These are phyloP conservation scores for Allium cepa DNA, from an alignment of 106 monocot genomes.

Conservation along the genomic window DNA sequence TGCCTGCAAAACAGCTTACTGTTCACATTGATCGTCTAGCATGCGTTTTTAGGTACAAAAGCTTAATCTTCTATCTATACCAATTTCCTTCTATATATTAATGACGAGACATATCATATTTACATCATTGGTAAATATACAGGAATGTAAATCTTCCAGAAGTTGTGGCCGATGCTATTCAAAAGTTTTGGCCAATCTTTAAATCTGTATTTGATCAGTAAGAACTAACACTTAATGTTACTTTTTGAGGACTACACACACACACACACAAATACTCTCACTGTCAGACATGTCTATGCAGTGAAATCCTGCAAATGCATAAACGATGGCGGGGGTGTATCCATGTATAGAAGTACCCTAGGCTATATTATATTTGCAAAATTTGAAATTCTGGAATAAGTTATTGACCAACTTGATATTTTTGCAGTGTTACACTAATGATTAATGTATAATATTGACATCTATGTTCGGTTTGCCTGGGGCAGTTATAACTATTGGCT, in stretches of 20 bases:
- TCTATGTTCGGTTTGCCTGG: too few relatives aligned
- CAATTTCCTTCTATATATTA: not conserved
- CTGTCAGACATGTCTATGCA: not conserved
- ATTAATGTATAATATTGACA: too few relatives aligned
- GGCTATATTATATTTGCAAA: too few relatives aligned
- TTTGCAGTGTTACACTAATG: too few relatives aligned
- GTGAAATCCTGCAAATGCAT: not conserved
- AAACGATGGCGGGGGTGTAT: not conserved
- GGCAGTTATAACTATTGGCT: too few relatives aligned
- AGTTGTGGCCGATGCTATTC: slow-evolving; percentile 72
- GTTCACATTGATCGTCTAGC: slow-evolving; percentile 86
- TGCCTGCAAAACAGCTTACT: slow-evolving; percentile 70
- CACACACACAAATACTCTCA: not conserved
- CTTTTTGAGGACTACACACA: not conserved
- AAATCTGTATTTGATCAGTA: slow-evolving; percentile 89
- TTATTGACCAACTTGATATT: too few relatives aligned
- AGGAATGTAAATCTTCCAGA: slow-evolving; percentile 88
- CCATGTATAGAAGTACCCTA: too few relatives aligned
- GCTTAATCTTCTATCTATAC: not conserved
- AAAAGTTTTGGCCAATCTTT: slow-evolving; percentile 80
- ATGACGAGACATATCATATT: not conserved
- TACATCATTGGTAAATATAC: slow-evolving; percentile 7
- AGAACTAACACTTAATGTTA: slow-evolving; percentile 4
- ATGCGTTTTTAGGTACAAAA: slow-evolving; percentile 73
- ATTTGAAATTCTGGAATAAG: too few relatives aligned